Conservation (phyloP, 2,329 filamentous ascomycete genomes). For the Ascomycota sp. region DNA sequence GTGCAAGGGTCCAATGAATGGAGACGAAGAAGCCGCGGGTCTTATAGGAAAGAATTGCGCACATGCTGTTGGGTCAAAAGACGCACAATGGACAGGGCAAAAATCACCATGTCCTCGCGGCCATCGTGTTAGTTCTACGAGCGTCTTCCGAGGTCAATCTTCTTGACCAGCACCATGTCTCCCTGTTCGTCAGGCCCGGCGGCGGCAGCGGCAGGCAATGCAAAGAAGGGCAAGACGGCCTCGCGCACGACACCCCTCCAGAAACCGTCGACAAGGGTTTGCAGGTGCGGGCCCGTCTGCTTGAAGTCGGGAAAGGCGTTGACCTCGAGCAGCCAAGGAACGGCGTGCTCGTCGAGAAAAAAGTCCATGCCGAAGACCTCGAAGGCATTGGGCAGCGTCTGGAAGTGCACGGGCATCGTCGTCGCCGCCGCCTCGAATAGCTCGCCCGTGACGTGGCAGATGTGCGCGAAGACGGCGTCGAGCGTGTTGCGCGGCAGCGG, state of each 20-base stretch:
- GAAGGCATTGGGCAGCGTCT: conserved; percentile 71
- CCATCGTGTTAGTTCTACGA: no score
- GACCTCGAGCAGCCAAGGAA: conserved; percentile 65
- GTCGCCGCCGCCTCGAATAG: conserved; percentile 72
- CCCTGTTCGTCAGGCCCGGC: no score
- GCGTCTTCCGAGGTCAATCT: no score
- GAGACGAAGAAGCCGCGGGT: no score
- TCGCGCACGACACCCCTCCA: conserved; percentile 54
- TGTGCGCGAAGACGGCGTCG: conserved; percentile 46
- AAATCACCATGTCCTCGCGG: no score
- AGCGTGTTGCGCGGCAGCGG: conserved; percentile 30
- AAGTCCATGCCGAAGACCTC: conserved; percentile 89
- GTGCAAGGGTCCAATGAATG: no score
- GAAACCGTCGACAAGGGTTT: conserved; percentile 50
- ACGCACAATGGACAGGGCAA: no score
- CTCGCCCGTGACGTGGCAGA: conserved; percentile 53
- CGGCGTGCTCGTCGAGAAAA: conserved; percentile 46
- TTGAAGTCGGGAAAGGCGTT: conserved; percentile 94
- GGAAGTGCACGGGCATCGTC: conserved; percentile 78
- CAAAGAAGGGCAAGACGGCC: conserved; percentile 50
- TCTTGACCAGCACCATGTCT: no score
- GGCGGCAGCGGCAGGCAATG: no score
- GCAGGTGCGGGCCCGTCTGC: conserved; percentile 72
- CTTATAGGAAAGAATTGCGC: no score
- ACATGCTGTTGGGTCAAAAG: no score